phyloP scores from a whole-genome alignment of 2,329 filamentous ascomycete genomes.

The Penicillium sp. region DNA sequence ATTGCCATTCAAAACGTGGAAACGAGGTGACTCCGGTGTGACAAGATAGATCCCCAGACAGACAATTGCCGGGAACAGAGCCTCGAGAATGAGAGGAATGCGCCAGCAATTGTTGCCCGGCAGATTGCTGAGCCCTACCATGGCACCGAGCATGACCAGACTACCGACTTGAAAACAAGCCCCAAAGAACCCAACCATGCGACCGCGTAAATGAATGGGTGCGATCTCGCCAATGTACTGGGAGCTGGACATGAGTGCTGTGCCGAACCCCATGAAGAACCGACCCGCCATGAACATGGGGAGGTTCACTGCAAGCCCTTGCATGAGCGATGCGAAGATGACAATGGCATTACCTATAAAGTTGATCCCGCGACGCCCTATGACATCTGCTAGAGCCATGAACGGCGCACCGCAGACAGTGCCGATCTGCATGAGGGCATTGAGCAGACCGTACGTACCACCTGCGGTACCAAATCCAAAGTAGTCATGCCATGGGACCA shows the following conservation, averaged over 20 bases:
- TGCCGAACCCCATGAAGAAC: slow-evolving; percentile 42
- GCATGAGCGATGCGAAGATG: slow-evolving; percentile 47
- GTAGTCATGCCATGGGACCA: slow-evolving; percentile 46
- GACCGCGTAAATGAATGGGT: slow-evolving; percentile 40
- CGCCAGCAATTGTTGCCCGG: slow-evolving; percentile 43
- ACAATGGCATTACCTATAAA: slow-evolving; percentile 51
- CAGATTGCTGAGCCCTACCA: slow-evolving; percentile 46
- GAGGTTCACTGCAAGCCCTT: slow-evolving; percentile 31
- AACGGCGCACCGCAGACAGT: slow-evolving; percentile 53
- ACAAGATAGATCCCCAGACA: slow-evolving; percentile 47
- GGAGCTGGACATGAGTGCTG: slow-evolving; percentile 40
- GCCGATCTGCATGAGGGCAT: slow-evolving; percentile 53
- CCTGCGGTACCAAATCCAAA: slow-evolving; percentile 48
- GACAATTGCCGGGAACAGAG: slow-evolving; percentile 51
- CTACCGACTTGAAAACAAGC: slow-evolving; percentile 51
- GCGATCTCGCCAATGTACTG: slow-evolving; percentile 44
- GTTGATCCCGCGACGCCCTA: slow-evolving; percentile 55
- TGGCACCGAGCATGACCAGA: slow-evolving; percentile 45
- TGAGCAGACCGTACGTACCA: slow-evolving; percentile 46
- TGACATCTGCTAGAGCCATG: slow-evolving; percentile 53
- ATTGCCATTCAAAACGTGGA: slow-evolving; percentile 37
- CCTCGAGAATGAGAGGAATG: slow-evolving; percentile 48
- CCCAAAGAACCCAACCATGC: slow-evolving; percentile 51
- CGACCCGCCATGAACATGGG: slow-evolving; percentile 42
- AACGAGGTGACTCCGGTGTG: slow-evolving; percentile 42